These are phyloP conservation scores for Lactuca sativa DNA, from an alignment of 129 eudicot genomes.

Conservation along the genomic window DNA sequence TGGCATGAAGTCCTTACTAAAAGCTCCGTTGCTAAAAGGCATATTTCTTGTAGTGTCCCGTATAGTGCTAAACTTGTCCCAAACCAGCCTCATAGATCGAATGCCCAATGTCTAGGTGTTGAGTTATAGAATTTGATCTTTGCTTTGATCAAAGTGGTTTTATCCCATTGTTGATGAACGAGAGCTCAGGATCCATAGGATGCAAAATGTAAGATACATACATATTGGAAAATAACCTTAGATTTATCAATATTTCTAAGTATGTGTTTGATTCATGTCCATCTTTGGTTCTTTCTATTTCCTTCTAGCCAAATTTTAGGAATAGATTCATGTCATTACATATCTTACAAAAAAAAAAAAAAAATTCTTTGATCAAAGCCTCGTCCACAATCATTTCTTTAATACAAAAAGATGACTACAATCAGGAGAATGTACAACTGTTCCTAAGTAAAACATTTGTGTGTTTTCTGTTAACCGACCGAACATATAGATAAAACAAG, in stretches of 20 bases:
- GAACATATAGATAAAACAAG: not conserved
- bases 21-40: not conserved
- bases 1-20: no score
- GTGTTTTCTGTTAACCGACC: not conserved
- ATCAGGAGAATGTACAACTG: not conserved
- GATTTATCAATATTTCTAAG: no score
- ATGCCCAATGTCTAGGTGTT: conserved; percentile 21
- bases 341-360: no score
- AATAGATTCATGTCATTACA: not conserved
- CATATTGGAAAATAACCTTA: no score
- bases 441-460: not conserved
- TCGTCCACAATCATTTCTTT: not conserved
- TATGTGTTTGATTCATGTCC: no score
- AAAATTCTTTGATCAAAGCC: not conserved
- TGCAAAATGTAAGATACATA: no score
- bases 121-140: not conserved
- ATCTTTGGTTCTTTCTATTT: not conserved
- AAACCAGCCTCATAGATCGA: conserved; percentile 19
- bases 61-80: conserved; percentile 29
- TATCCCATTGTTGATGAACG: not conserved
- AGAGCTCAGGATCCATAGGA: no score
- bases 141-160: not conserved
- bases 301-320: not conserved
- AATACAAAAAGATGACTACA: not conserved
- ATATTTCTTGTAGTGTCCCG: conserved; percentile 7